Conservation (phyloP, 2,329 filamentous ascomycete genomes). For the Fusarium sp. region DNA sequence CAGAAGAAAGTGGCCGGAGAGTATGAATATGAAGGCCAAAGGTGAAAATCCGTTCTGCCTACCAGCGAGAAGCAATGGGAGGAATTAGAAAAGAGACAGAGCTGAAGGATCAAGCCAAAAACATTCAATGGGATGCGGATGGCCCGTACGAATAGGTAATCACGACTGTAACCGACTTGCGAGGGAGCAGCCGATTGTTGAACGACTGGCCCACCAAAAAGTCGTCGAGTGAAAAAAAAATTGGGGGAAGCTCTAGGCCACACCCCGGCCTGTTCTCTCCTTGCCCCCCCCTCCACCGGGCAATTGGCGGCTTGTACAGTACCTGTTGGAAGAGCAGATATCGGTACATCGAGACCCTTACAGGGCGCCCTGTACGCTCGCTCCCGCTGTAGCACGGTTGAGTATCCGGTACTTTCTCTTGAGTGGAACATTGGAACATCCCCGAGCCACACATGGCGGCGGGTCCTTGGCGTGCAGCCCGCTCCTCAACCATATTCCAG, state of each 20-base stretch:
- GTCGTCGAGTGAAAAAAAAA: constrained; percentile 45
- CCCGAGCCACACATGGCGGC: constrained; percentile 40
- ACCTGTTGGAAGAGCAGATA: constrained; percentile 21
- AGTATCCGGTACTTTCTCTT: constrained; percentile 39
- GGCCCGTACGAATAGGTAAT: constrained; percentile 41
- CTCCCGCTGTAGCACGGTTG: constrained; percentile 27
- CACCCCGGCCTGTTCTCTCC: constrained; percentile 33
- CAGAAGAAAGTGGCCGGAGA: constrained; percentile 38
- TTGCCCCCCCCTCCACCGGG: constrained; percentile 18
- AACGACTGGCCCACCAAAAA: constrained; percentile 47
- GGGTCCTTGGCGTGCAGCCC: constrained; percentile 42
- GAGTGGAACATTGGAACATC: constrained; percentile 32
- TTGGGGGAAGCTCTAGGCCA: constrained; percentile 45
- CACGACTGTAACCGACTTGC: constrained; percentile 39
- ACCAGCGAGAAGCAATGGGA: constrained; percentile 40
- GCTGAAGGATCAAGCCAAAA: constrained; percentile 24
- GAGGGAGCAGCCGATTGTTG: constrained; percentile 47
- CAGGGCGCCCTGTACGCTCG: constrained; percentile 16
- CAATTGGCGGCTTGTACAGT: constrained; percentile 18
- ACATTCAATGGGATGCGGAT: constrained; percentile 25
- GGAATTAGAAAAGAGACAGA: constrained; percentile 35
- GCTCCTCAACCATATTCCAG: constrained; percentile 55
- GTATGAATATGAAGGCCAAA: constrained; percentile 40
- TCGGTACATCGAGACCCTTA: constrained; percentile 33
- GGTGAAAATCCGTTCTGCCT: constrained; percentile 37